phyloP scores from a whole-genome alignment of 2,329 filamentous ascomycete species.

The Penicillium psychrosexuale region DNA sequence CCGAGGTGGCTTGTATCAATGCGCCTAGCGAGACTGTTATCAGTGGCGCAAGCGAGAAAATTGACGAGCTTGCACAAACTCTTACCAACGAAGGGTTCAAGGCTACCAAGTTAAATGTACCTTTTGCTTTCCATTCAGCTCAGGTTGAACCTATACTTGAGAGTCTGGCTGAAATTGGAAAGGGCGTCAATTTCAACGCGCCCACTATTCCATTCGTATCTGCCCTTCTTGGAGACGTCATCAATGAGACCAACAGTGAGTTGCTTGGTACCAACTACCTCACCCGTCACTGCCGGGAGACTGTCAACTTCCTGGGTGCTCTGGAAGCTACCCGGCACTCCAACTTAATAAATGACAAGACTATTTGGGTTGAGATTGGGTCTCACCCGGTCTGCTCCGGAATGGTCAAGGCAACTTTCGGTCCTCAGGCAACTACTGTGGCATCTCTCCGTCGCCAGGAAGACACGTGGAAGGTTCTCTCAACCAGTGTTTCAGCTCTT shows the following conservation, averaged over 20 bases:
- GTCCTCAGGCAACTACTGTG: conserved; percentile 52
- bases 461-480: conserved; percentile 44
- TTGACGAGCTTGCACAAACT: conserved; percentile 37
- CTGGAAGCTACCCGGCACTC: conserved; percentile 38
- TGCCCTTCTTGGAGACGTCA: conserved; percentile 43
- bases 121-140: conserved; percentile 48
- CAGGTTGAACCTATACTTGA: conserved; percentile 48
- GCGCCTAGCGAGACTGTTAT: conserved; percentile 45
- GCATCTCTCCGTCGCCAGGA: conserved; percentile 44
- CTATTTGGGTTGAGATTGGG: conserved; percentile 66
- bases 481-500: conserved; percentile 34
- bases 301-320: conserved; percentile 47
- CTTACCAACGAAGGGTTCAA: conserved; percentile 39
- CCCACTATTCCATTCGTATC: conserved; percentile 47
- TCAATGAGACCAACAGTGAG: conserved; percentile 34
- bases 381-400: conserved; percentile 48
- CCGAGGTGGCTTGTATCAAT: conserved; percentile 44
- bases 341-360: conserved; percentile 62
- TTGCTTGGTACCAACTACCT: conserved; percentile 42
- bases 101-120: conserved; percentile 43
- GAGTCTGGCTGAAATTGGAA: conserved; percentile 38
- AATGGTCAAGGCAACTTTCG: conserved; percentile 56
- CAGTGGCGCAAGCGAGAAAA: conserved; percentile 37
- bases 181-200: conserved; percentile 39
- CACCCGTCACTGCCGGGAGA: conserved; percentile 42